Evolutionary conservation across 768 basidiomycete genomes (phyloP).

Genomic region (Sutorius australiensis): DNA sequence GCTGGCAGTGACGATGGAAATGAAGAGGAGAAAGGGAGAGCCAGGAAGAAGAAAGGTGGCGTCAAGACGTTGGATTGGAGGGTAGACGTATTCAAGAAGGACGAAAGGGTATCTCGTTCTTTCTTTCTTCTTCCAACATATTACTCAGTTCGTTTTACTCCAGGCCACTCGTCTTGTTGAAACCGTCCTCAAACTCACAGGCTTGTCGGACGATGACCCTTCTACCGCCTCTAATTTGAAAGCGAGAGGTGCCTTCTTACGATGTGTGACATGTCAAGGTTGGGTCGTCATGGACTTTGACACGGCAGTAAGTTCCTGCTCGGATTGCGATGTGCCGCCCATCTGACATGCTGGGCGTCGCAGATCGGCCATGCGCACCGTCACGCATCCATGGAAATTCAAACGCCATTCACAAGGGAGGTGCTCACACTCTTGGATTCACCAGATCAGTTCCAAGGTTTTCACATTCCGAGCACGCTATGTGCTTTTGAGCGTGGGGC

Average conservation of each 20-base stretch:
- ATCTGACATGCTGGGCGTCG: not conserved
- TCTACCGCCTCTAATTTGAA: slow-evolving; percentile 20
- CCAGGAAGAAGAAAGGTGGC: slow-evolving; percentile 8
- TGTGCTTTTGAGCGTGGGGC: slow-evolving; percentile 26
- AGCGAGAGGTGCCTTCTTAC: slow-evolving; percentile 30
- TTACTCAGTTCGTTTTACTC: not conserved
- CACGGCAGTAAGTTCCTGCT: slow-evolving; percentile 39
- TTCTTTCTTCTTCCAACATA: not conserved
- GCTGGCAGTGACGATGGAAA: slow-evolving; percentile 7
- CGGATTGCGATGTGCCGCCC: no score
- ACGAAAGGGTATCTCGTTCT: slow-evolving; percentile 44
- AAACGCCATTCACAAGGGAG: not conserved
- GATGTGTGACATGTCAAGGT: slow-evolving; percentile 49
- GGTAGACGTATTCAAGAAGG: slow-evolving; percentile 51
- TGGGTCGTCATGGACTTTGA: slow-evolving; percentile 46
- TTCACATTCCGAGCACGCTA: rapidly evolving
- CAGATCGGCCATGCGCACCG: slow-evolving; percentile 63
- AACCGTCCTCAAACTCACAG: slow-evolving; percentile 33
- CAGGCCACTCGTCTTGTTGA: slow-evolving; percentile 49
- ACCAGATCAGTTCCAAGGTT: no score
- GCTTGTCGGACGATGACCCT: slow-evolving; percentile 30
- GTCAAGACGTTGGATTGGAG: slow-evolving; percentile 40
- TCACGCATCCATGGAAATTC: slow-evolving; percentile 51
- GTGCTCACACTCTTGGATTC: no score
- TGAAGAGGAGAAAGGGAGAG: slow-evolving; percentile 7